Base-by-base conservation (phyloP, 345 rosid species). In the Microcos paniculata region DNA sequence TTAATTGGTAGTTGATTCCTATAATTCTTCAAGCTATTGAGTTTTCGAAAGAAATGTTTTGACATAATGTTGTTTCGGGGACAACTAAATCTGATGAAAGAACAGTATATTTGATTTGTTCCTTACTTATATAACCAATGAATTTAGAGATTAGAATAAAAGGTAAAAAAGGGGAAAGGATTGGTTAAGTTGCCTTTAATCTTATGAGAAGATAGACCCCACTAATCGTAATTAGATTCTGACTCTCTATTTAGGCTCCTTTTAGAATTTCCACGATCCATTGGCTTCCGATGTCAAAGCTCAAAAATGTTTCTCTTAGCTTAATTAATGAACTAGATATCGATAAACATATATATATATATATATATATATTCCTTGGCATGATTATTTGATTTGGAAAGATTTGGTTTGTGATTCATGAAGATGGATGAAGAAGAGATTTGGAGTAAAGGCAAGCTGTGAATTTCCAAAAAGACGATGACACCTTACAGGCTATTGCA, bases 381-480 rank as follows among this genome's bases (percentile, higher is more conserved):
- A 62, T 33, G 26, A 38, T 42, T 63, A n/a, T 63, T 1, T 3
- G 40, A 35, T 35, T 19, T 38, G 24, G 48, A 21, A n/a, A 35
- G 7, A n/a, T 63, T 38, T 35, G 35, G 33, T 18, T 19, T 2
- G 18, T 9, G 46, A 9, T 35, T 6, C 38, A 35, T 62, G 43
- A 62, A 28, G 3, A 16, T 31, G 8, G 9, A 4, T 1, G 3
- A 56, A 55, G 14, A 21, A 53, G 21, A 18, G 23, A 8, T 53
- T 53, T n/a, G 1, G 5, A 56, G 9, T 42, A 11, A 35, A 33
- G 46, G 42, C 3, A 19, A 62, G 26, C 24, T 38, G 13, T 42
- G 4, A 42, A 42, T 63, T 63, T 38, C 68, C 26, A 63, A 9
- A 63, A 63, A n/a, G 68, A 63, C 35, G 68, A 63, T 38, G 48